Evolutionary conservation across 768 basidiomycete species (phyloP).

Genomic region (Lactifluus rugatus): DNA sequence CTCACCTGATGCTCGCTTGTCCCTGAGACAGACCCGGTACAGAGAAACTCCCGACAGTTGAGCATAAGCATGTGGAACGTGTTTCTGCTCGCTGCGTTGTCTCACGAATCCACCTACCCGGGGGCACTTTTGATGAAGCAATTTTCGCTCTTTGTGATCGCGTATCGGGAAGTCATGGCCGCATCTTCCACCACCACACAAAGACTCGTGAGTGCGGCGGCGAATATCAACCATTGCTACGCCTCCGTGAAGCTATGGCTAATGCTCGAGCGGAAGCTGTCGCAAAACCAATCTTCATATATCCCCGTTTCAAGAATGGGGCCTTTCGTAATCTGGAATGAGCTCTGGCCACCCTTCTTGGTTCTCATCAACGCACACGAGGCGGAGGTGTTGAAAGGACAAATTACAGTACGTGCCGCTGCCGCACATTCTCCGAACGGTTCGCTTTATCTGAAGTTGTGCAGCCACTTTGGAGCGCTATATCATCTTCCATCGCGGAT

Average conservation of each 20-base stretch:
- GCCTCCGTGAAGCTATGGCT: conserved; percentile 66
- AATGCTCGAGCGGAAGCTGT: conserved; percentile 38
- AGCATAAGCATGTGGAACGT: conserved; percentile 58
- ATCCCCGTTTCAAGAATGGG: conserved; percentile 17
- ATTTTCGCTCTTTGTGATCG: conserved; percentile 39
- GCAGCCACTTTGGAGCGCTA: conserved; percentile 45
- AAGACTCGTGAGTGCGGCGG: conserved; percentile 38
- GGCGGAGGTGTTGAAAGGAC: conserved; percentile 35
- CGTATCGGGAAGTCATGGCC: conserved; percentile 33
- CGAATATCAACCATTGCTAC: conserved; percentile 56
- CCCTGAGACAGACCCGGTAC: not conserved
- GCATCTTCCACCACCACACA: conserved; percentile 23
- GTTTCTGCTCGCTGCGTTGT: conserved; percentile 44
- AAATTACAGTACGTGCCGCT: conserved; percentile 21
- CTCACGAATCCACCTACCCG: conserved; percentile 27
- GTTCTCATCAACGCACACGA: conserved; percentile 41
- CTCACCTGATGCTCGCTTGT: not conserved
- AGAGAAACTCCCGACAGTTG: conserved; percentile 21
- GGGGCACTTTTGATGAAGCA: conserved; percentile 40
- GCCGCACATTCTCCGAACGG: not conserved
- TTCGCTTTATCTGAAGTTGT: not conserved
- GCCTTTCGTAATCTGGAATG: conserved; percentile 54
- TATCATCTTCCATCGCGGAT: conserved; percentile 54
- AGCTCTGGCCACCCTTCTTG: conserved; percentile 67
- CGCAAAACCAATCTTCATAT: not conserved